A percentile compares a stretch with the other conserved stretches of the same genome.
phyloP scores from a whole-genome alignment of 2,329 filamentous ascomycete species.

The Davidsoniella eucalypti region DNA sequence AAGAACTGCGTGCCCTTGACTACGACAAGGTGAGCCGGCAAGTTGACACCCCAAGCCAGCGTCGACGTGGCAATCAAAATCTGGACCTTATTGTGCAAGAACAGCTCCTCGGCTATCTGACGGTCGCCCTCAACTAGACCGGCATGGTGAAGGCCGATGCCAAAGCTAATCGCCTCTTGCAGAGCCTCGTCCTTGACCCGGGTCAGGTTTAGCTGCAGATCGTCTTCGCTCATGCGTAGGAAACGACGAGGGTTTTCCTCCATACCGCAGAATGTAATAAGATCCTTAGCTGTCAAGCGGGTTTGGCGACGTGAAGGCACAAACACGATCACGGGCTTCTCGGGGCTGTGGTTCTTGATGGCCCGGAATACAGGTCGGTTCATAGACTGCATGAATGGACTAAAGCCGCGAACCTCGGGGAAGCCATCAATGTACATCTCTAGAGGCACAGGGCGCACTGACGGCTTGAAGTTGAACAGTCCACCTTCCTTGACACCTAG shows the following conservation, averaged over 20 bases:
- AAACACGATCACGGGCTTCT: constrained; percentile 96
- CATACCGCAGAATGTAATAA: constrained; percentile 97
- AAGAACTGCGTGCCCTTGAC: constrained; percentile 98
- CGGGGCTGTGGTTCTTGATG: constrained; percentile 89
- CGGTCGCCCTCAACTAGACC: constrained; percentile 91
- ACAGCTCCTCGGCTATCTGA: constrained; percentile 81
- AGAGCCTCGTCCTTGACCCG: constrained; percentile 87
- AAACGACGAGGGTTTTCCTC: constrained; percentile 93
- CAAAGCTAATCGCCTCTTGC: constrained; percentile 88
- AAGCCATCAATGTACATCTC: constrained; percentile 98
- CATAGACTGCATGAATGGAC: constrained; percentile 97
- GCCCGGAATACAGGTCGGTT: constrained; percentile 92
- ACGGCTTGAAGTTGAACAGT: constrained; percentile 93
- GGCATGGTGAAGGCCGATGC: constrained; percentile 92
- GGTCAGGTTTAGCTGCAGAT: constrained; percentile 71
- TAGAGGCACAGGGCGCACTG: constrained; percentile 84
- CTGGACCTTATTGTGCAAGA: constrained; percentile 95
- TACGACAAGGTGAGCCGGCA: constrained; percentile 90
- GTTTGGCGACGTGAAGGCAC: constrained; percentile 92
- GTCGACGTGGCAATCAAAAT: constrained; percentile 92
- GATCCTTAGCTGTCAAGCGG: constrained; percentile 80
- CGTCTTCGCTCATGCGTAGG: constrained; percentile 85
- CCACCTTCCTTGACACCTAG: constrained; percentile 78
- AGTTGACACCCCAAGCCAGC: constrained; percentile 92
- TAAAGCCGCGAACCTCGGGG: constrained; percentile 86